These are phyloP conservation scores for Biscutella auriculata DNA, from an alignment of 441 rosid species.

Conservation along the genomic window DNA sequence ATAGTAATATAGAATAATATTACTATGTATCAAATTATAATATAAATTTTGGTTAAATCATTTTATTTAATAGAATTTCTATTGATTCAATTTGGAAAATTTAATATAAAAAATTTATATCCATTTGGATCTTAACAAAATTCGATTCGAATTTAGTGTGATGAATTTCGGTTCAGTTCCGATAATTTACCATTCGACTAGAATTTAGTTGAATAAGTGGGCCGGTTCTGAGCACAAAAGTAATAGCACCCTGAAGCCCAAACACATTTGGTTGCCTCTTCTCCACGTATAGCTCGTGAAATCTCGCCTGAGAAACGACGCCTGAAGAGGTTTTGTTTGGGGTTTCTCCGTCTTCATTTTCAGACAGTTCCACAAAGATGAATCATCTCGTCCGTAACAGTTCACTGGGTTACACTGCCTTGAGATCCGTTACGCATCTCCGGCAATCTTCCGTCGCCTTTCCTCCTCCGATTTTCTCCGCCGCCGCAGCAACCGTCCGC, in stretches of 20 bases:
- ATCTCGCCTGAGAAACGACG: neutral
- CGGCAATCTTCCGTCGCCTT: conserved; percentile 5
- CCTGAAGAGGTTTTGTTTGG: conserved; percentile 4
- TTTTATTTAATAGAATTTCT: too few species aligned
- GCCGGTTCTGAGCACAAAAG: neutral
- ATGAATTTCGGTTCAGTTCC: too few species aligned
- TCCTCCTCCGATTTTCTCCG: conserved; percentile 13
- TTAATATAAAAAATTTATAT: too few species aligned
- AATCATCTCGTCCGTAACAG: conserved; percentile 14
- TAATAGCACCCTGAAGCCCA: neutral
- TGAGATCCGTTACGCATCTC: conserved; percentile 7
- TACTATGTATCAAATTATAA: too few species aligned
- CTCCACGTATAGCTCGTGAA: neutral
- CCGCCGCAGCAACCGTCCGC: conserved; percentile 14
- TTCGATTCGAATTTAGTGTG: too few species aligned
- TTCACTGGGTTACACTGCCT: conserved; percentile 1
- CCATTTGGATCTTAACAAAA: too few species aligned
- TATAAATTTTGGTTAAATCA: too few species aligned
- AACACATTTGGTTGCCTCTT: neutral
- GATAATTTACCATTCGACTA: too few species aligned
- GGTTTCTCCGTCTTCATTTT: neutral
- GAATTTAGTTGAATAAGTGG: too few species aligned
- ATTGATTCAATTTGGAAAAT: too few species aligned
- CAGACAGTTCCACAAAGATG: conserved; percentile 1
- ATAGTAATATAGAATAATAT: too few species aligned